These are phyloP conservation scores for Kodamaea sp. DNA, from an alignment of 1,139 yeast genomes.

Conservation along the genomic window DNA sequence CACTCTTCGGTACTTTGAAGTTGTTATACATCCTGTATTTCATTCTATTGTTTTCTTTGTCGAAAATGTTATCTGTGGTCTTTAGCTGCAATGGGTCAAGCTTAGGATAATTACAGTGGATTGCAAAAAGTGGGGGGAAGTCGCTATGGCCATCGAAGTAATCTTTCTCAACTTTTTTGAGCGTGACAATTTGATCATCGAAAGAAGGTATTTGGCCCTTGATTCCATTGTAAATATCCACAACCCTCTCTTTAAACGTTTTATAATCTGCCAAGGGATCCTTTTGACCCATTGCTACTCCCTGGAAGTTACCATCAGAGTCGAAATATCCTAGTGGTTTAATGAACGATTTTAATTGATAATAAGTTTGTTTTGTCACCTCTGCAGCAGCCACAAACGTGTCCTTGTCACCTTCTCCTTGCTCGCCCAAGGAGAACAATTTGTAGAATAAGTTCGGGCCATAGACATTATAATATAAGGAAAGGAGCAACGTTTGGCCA, in stretches of 20 bases:
- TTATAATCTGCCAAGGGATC: slow-evolving; percentile 34
- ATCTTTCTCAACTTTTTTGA: slow-evolving; percentile 20
- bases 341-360: slow-evolving; percentile 49
- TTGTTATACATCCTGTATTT: slow-evolving; percentile 35
- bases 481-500: slow-evolving; percentile 50
- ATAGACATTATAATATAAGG: slow-evolving; percentile 56
- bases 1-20: slow-evolving; percentile 20
- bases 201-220: slow-evolving; percentile 7
- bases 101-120: slow-evolving; percentile 44
- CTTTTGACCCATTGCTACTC: slow-evolving; percentile 45
- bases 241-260: slow-evolving; percentile 16
- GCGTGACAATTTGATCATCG: slow-evolving; percentile 23
- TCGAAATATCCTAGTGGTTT: slow-evolving; percentile 35
- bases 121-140: slow-evolving; percentile 28
- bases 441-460: slow-evolving; percentile 61
- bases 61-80: slow-evolving; percentile 28
- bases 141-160: slow-evolving; percentile 18
- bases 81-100: slow-evolving; percentile 34
- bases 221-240: slow-evolving; percentile 8
- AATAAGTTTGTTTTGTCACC: slow-evolving; percentile 46
- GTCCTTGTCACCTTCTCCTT: slow-evolving; percentile 71
- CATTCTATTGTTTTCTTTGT: slow-evolving; percentile 24
- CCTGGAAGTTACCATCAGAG: slow-evolving; percentile 27
- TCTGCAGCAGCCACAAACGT: slow-evolving; percentile 61
- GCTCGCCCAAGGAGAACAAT: slow-evolving; percentile 57